These are phyloP conservation scores for Macrolepiota albuminosa DNA, from an alignment of 768 basidiomycete genomes.

Conservation along the genomic window DNA sequence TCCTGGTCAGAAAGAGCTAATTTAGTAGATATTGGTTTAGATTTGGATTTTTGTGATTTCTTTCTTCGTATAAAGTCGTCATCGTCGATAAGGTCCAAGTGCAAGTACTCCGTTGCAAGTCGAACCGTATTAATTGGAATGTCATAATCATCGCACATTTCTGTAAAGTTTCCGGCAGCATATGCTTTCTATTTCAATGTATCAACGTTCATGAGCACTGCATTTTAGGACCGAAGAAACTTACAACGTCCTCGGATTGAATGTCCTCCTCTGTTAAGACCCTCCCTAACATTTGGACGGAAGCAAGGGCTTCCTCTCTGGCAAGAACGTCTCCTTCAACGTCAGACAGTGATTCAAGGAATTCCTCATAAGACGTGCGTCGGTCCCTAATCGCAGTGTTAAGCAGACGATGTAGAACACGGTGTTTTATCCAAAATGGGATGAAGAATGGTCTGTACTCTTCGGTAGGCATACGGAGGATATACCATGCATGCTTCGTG, in stretches of 20 bases:
- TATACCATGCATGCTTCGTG: conserved; percentile 67
- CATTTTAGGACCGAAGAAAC: conserved; percentile 13
- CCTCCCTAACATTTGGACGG: conserved; percentile 36
- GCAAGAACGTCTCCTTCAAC: conserved; percentile 13
- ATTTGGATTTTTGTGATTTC: conserved; percentile 8
- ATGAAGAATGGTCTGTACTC: conserved; percentile 42
- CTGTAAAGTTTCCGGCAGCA: conserved; percentile 30
- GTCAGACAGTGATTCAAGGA: conserved; percentile 28
- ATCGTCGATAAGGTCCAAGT: neutral
- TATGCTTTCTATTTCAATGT: conserved; percentile 36
- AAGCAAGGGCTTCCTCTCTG: conserved; percentile 22
- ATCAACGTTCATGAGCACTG: neutral
- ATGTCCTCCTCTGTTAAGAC: conserved; percentile 38
- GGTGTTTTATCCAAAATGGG: conserved; percentile 46
- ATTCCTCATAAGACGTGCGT: conserved; percentile 33
- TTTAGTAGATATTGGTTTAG: conserved; percentile 18
- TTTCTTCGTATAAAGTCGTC: conserved; percentile 5
- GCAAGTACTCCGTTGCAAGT: conserved; percentile 4
- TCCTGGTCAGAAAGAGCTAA: conserved; percentile 12
- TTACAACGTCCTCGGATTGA: conserved; percentile 41
- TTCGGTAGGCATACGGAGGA: conserved; percentile 45
- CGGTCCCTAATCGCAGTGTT: conserved; percentile 28
- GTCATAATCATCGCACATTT: conserved; percentile 25
- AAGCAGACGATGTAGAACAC: conserved; percentile 45
- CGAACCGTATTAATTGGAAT: neutral